These are phyloP conservation scores for Fabrea salina DNA, from an alignment of 169 alveolate species.

Conservation along the genomic window DNA sequence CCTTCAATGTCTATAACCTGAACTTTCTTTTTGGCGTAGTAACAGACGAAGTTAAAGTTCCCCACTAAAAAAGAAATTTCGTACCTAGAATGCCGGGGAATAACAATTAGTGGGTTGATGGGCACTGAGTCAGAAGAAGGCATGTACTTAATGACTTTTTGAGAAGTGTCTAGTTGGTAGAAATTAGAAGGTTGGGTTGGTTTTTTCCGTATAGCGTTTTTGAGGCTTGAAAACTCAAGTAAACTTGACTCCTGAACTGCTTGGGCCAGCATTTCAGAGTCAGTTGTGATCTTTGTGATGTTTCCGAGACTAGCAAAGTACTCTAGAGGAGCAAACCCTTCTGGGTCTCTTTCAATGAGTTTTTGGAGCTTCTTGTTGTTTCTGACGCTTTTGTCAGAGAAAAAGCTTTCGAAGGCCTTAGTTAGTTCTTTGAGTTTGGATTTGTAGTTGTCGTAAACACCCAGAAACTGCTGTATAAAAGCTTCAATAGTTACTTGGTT, in stretches of 20 bases:
- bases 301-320: background rate
- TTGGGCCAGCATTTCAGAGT: background rate
- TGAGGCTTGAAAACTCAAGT: background rate
- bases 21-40: background rate
- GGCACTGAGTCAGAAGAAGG: background rate
- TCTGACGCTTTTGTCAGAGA: constrained; percentile 1
- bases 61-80: background rate
- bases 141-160: background rate
- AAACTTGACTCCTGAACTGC: background rate
- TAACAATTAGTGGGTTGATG: background rate
- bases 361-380: background rate
- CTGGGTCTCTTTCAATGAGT: background rate
- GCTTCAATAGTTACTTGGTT: too few relatives aligned
- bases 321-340: background rate
- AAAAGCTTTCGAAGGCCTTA: background rate
- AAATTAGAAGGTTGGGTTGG: background rate
- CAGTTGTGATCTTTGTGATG: background rate
- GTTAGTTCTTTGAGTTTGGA: background rate
- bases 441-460: too few relatives aligned
- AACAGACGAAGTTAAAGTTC: background rate
- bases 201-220: background rate
- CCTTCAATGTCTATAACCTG: background rate
- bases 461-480: too few relatives aligned
- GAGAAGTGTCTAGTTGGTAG: constrained; percentile 4
- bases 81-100: background rate